A percentile compares a stretch with the other conserved stretches of the same genome.
Evolutionary conservation across 768 basidiomycete species (phyloP).

Genomic region (Porphyrellus cyaneotinctus): DNA sequence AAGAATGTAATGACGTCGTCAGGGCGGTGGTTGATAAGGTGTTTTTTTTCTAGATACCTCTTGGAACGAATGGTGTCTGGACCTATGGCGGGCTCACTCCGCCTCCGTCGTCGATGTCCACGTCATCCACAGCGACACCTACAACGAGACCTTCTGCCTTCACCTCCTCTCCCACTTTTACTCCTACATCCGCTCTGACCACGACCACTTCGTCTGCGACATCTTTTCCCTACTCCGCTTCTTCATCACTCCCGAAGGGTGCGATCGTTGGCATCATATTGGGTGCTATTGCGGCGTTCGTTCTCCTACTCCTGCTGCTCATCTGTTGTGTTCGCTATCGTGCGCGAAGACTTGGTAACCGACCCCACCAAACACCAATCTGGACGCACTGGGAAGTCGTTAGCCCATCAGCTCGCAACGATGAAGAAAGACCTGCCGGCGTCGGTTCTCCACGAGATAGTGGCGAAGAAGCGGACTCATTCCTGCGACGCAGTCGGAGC

Average conservation of each 20-base stretch:
- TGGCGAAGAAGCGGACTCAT: conserved; percentile 66
- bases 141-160: conserved; percentile 17
- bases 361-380: conserved; percentile 26
- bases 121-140: conserved; percentile 25
- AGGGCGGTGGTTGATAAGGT: conserved; percentile 8
- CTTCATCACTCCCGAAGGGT: conserved; percentile 31
- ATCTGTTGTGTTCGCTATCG: conserved; percentile 34
- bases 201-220: conserved; percentile 26
- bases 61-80: conserved; percentile 58
- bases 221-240: conserved; percentile 21
- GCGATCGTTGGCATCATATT: conserved; percentile 34
- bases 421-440: conserved; percentile 42
- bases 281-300: conserved; percentile 53
- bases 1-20: conserved; percentile 11
- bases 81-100: conserved; percentile 71
- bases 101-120: conserved; percentile 43
- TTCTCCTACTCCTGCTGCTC: conserved; percentile 51
- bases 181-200: conserved; percentile 25
- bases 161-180: conserved; percentile 26
- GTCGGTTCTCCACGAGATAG: conserved; percentile 67
- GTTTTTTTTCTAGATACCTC: conserved; percentile 56
- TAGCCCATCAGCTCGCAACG: conserved; percentile 22
- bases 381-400: conserved; percentile 47
- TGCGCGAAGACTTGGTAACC: conserved; percentile 14
- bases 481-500: conserved; percentile 42